Base-by-base conservation (phyloP, 352 stramenopile species). In the Pythium folliculosum region DNA sequence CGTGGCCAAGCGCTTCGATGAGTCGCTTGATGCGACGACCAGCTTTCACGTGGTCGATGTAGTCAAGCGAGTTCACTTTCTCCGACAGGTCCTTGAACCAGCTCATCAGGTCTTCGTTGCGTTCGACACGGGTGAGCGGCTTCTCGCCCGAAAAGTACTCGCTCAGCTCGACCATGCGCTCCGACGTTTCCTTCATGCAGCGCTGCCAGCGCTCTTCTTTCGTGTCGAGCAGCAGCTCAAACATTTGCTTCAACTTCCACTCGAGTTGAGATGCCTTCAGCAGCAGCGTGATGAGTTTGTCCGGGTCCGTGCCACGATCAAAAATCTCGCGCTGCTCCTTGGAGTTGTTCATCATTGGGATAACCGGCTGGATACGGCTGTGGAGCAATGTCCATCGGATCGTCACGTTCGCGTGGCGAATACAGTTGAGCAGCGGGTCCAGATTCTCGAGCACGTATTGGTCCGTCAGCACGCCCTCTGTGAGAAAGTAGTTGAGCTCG, bases 111-210 rank as follows among this genome's bases (percentile, higher is more conserved):
- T 97, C 92, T 73, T 98, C 96, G 63, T 98, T 97, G 50, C 92
- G 87, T 45, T 96, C 86, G 9, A 98, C 94, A 44, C 92, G 85
- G 1, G 94, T 97, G 6, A 98, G 77, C 0, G 92, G 90, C 61
- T 96, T 95, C 75, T 98, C 91, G 32, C 96, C 96, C 0, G 90
- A 95, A 57, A 98, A 99, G 56, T 98, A 98, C 56, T 97, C 87
- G 45, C 89, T 93, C 13, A 99, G 70, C 54, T 98, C 94, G 25
- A 89, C 71, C 91, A 99, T 97, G 21, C 94, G 95, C 60, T 97
- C 84, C 1, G 85, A 91, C 0, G 85, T 95, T 59, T 96, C 86
- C 25, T 84, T 88, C 80, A 93, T 94, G 65, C 88, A 98, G 14
- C 76, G 83, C 48, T 94, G 84, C 95, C 95, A 99, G 12, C 92